These are phyloP conservation scores for Centaurea solstitialis DNA, from an alignment of 129 eudicot species.

Conservation along the genomic window DNA sequence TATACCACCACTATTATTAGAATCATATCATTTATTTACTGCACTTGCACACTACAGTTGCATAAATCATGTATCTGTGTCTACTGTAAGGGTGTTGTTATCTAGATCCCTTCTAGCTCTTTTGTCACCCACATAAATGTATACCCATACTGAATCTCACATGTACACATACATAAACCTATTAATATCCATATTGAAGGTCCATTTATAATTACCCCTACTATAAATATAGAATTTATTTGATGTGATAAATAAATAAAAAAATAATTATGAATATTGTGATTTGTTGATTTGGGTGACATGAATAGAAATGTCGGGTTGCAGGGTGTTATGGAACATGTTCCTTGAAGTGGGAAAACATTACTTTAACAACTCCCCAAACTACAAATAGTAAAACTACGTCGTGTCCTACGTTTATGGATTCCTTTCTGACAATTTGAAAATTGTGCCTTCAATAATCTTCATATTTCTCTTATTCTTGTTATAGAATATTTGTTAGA, in stretches of 20 bases:
- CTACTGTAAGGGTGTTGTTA: too few relatives aligned
- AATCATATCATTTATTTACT: background rate
- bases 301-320: conserved; percentile 19
- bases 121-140: too few relatives aligned
- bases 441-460: background rate
- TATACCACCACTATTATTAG: background rate
- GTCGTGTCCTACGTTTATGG: conserved; percentile 5
- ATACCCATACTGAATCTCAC: too few relatives aligned
- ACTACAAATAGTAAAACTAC: conserved; percentile 1
- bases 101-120: too few relatives aligned
- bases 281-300: background rate
- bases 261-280: background rate
- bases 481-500: too few relatives aligned
- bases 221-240: background rate
- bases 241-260: background rate
- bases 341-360: conserved; percentile 22
- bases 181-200: too few relatives aligned
- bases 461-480: too few relatives aligned
- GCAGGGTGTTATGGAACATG: conserved; percentile 26
- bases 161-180: too few relatives aligned
- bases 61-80: too few relatives aligned
- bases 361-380: background rate
- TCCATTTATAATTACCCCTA: too few relatives aligned
- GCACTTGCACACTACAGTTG: background rate
- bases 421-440: background rate